These are phyloP conservation scores for Mycena pura DNA, from an alignment of 768 basidiomycete species.

Conservation along the genomic window DNA sequence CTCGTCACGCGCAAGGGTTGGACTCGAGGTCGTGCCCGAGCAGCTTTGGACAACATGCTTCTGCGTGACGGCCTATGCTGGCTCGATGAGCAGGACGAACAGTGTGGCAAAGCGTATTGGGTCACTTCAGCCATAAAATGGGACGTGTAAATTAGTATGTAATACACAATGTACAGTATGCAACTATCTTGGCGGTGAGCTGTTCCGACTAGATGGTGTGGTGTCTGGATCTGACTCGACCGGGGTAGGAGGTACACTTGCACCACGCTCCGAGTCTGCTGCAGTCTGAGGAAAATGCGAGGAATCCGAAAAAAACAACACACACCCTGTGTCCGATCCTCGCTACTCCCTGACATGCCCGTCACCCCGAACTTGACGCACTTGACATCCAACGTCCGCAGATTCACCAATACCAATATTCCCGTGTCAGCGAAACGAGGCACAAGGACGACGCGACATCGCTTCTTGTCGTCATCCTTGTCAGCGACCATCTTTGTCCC, in stretches of 20 bases:
- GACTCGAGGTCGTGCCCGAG: slow-evolving; percentile 76
- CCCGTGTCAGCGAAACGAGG: slow-evolving; percentile 86
- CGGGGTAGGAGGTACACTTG: neutral
- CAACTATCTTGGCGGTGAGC: slow-evolving; percentile 4
- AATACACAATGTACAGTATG: neutral
- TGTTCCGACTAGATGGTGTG: neutral
- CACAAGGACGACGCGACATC: slow-evolving; percentile 78
- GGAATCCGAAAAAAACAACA: neutral
- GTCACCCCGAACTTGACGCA: slow-evolving; percentile 64
- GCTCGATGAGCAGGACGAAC: slow-evolving; percentile 89
- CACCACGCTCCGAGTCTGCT: neutral
- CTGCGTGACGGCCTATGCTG: slow-evolving; percentile 92
- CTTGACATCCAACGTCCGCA: slow-evolving; percentile 76
- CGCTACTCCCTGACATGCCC: slow-evolving; percentile 43
- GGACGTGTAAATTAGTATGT: slow-evolving; percentile 51
- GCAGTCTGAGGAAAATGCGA: neutral
- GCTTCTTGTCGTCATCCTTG: slow-evolving; percentile 43
- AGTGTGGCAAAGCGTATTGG: slow-evolving; percentile 78
- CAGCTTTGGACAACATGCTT: slow-evolving; percentile 89
- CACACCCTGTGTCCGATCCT: slow-evolving; percentile 5
- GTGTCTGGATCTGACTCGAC: neutral
- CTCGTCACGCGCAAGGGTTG: slow-evolving; percentile 73
- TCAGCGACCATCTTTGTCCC: slow-evolving; percentile 70
- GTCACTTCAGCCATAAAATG: slow-evolving; percentile 87
- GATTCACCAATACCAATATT: slow-evolving; percentile 77